These are phyloP conservation scores for Brachypodium distachyon DNA, from an alignment of 202 grass and related monocot genomes.

Conservation along the genomic window DNA sequence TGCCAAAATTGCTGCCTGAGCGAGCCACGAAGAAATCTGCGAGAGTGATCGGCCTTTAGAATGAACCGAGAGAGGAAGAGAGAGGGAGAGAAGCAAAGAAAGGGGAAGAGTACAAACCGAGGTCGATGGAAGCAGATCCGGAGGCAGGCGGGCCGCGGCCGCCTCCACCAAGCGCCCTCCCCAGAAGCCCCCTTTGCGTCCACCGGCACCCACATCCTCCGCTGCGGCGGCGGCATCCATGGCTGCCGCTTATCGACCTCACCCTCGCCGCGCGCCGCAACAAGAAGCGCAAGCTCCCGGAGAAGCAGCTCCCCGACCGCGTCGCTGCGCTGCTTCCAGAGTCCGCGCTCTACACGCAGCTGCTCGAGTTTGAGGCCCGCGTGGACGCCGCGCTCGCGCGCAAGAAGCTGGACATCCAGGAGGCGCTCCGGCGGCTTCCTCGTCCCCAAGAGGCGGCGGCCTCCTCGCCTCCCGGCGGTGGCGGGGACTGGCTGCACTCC, in stretches of 20 bases:
- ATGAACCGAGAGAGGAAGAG: too few relatives aligned
- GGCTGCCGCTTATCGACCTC: conserved; percentile 43
- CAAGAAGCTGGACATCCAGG: conserved; percentile 91
- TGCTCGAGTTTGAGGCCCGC: conserved; percentile 89
- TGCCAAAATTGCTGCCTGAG: too few relatives aligned
- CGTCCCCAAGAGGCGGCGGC: too few relatives aligned
- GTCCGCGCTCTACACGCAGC: conserved; percentile 83
- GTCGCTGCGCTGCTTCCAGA: conserved; percentile 76
- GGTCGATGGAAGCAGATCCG: too few relatives aligned
- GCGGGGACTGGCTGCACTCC: too few relatives aligned
- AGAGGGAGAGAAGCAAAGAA: too few relatives aligned
- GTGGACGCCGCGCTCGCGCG: conserved; percentile 43
- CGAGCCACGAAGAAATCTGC: too few relatives aligned
- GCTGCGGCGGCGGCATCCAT: conserved; percentile 25
- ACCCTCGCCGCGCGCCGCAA: conserved; percentile 54
- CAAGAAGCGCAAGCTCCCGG: conserved; percentile 89
- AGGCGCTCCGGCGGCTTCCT: too few relatives aligned
- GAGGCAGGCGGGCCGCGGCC: conserved; percentile 10
- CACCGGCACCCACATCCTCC: conserved; percentile 18
- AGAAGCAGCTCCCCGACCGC: conserved; percentile 88
- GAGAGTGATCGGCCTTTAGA: too few relatives aligned
- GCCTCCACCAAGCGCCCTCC: conserved; percentile 53
- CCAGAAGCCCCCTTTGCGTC: conserved; percentile 51
- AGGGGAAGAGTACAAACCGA: too few relatives aligned
- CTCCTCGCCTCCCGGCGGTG: too few relatives aligned